Evolutionary conservation across 441 rosid genomes (phyloP).

Genomic region (Corymbia citriodora): DNA sequence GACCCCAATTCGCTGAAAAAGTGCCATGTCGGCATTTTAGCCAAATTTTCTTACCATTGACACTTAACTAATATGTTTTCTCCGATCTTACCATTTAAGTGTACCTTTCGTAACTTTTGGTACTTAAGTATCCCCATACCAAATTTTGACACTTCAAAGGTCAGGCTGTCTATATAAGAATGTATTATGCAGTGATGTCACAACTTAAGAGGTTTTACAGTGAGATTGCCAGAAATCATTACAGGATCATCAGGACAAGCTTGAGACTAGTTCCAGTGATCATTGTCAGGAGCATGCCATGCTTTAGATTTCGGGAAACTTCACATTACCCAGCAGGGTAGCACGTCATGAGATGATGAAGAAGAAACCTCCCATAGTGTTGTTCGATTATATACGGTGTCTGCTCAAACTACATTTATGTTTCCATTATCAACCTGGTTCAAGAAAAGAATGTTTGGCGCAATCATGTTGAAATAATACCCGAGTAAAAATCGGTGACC

Average conservation of each 20-base stretch:
- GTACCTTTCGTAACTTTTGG: too few species aligned
- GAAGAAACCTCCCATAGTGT: not conserved
- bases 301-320: not conserved
- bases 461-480: not conserved
- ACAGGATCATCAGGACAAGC: not conserved
- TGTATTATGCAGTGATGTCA: not conserved
- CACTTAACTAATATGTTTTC: too few species aligned
- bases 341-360: not conserved
- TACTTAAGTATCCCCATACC: too few species aligned
- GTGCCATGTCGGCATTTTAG: too few species aligned
- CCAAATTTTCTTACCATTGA: too few species aligned
- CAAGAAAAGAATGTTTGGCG: not conserved
- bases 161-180: not conserved
- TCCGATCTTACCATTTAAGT: too few species aligned
- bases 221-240: not conserved
- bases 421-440: not conserved
- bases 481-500: not conserved
- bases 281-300: not conserved
- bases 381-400: not conserved
- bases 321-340: not conserved
- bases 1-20: too few species aligned
- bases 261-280: not conserved
- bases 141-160: too few species aligned
- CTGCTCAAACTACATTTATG: not conserved
- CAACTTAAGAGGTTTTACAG: not conserved